Percentiles rank a stretch among this genome's conserved stretches.
These are phyloP conservation scores for Grosmannia clavigera DNA, from an alignment of 2,329 filamentous ascomycete genomes.

Conservation along the genomic window DNA sequence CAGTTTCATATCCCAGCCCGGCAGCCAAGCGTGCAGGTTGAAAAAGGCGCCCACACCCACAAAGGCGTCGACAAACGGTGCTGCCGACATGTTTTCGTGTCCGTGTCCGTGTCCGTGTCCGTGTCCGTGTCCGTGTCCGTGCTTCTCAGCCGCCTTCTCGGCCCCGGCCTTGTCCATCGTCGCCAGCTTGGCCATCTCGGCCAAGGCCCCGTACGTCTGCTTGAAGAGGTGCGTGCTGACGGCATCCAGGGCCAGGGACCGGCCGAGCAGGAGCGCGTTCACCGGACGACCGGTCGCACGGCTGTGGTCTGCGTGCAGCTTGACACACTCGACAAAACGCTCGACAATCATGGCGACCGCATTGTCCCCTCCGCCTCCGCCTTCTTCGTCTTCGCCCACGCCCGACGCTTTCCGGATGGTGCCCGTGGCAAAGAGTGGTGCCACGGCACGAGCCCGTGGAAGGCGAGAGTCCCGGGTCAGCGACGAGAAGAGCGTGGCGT, in stretches of 20 bases:
- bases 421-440: slow-evolving; percentile 1
- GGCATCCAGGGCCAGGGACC: slow-evolving; percentile 7
- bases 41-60: slow-evolving; percentile 10
- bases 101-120: background rate
- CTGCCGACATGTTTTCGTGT: slow-evolving; percentile 4
- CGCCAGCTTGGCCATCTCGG: background rate
- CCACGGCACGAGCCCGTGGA: background rate
- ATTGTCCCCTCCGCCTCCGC: background rate
- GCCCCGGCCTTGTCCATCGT: background rate
- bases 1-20: slow-evolving; percentile 4
- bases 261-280: slow-evolving; percentile 3
- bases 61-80: slow-evolving; percentile 9
- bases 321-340: background rate
- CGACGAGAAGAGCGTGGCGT: slow-evolving; percentile 8
- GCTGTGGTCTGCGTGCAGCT: background rate
- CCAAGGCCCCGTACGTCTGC: slow-evolving; percentile 4
- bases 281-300: background rate
- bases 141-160: background rate
- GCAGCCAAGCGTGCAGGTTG: slow-evolving; percentile 3
- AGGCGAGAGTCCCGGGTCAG: background rate
- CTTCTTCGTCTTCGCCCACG: background rate
- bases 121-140: background rate
- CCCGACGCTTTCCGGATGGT: background rate
- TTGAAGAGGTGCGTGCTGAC: slow-evolving; percentile 8
- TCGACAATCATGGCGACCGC: background rate